Evolutionary conservation across 176 grass and related monocot species (phyloP).

Genomic region (Poa annua): DNA sequence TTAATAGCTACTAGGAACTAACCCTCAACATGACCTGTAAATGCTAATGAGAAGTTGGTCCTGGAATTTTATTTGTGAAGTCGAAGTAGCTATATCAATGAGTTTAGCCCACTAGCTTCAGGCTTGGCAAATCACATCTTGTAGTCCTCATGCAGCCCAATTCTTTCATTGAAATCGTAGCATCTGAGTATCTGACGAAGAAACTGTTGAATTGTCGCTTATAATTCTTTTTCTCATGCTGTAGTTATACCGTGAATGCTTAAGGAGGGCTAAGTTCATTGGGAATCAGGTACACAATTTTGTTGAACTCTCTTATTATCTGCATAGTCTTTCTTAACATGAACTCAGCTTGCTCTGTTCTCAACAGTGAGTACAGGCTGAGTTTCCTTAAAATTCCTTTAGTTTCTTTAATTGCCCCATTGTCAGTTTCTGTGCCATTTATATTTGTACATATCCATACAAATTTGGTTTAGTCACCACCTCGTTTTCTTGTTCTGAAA

Average conservation of each 20-base stretch:
- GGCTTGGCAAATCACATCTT: constrained; percentile 10
- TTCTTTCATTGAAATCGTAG: constrained; percentile 30
- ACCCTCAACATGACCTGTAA: constrained; percentile 20
- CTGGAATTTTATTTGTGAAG: neutral
- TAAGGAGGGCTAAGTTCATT: constrained; percentile 69
- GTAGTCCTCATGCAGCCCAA: neutral
- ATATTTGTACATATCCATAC: neutral
- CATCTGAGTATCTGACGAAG: neutral
- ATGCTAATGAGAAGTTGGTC: constrained; percentile 8
- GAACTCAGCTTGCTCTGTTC: neutral
- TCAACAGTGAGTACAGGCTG: constrained; percentile 2
- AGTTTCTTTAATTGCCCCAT: neutral
- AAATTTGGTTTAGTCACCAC: neutral
- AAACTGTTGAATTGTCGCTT: constrained; percentile 8
- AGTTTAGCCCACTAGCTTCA: neutral
- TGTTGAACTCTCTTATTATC: neutral
- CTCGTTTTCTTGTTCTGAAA: neutral
- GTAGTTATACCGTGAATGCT: constrained; percentile 71
- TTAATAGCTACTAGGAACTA: neutral
- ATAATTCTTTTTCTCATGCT: constrained; percentile 32
- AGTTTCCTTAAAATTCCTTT: neutral
- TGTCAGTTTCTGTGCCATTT: neutral
- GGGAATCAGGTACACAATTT: constrained; percentile 59
- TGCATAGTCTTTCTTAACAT: neutral
- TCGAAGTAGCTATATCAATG: neutral